These are phyloP conservation scores for Dalechampia spathulata DNA, from an alignment of 441 rosid genomes.

Conservation along the genomic window DNA sequence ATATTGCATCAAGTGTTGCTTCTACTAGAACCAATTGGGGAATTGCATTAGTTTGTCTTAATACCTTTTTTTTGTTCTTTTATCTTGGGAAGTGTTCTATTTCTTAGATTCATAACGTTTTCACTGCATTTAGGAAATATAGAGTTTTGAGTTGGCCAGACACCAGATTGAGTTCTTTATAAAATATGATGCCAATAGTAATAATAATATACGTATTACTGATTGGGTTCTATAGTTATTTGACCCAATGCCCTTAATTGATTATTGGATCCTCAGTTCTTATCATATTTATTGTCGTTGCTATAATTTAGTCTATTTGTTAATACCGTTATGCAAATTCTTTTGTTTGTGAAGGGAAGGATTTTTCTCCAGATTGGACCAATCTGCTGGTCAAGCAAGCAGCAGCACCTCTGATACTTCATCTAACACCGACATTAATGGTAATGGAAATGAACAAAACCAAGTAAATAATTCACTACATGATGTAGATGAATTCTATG, in stretches of 20 bases:
- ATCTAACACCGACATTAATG: conserved; percentile 41
- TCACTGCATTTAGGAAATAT: not conserved
- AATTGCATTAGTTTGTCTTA: no score
- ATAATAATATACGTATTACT: no score
- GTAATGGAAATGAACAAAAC: conserved; percentile 35
- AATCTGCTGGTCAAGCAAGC: conserved; percentile 46
- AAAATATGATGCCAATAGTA: no score
- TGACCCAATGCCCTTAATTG: not conserved
- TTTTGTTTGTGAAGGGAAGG: conserved; percentile 56
- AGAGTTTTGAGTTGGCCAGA: not conserved
- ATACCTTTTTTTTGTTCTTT: no score
- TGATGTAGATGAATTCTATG: conserved; percentile 27
- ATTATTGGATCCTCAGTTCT: not conserved
- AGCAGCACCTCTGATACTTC: conserved; percentile 51
- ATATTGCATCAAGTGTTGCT: no score
- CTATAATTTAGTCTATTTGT: not conserved
- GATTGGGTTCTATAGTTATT: no score
- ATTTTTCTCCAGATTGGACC: conserved; percentile 68
- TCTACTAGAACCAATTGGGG: no score
- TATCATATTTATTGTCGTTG: not conserved
- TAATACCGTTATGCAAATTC: conserved; percentile 3
- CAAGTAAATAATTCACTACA: conserved; percentile 23
- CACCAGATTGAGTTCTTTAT: not conserved
- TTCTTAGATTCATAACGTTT: no score
- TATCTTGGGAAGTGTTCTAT: no score